Base-by-base conservation (phyloP, 306 rosid genomes). In the Vigna nakashimae region DNA sequence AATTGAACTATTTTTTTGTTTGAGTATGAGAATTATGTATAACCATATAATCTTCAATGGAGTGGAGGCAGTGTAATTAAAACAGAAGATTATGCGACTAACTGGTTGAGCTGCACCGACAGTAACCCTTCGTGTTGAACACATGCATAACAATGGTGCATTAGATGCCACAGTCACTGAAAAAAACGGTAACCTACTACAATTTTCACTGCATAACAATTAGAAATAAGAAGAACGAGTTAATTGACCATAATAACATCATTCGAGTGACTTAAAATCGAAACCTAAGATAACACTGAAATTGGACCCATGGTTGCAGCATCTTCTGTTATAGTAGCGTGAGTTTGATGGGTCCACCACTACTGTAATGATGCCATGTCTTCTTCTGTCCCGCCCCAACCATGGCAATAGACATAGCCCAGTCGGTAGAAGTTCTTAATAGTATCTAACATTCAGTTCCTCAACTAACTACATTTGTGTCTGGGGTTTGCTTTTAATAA, bases 41-140 rank as follows among this genome's bases (percentile, higher is more conserved):
- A 67, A 20, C 32, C 40, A 67, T 43, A 40, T 55, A 40, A 11
- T 18, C 18, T 38, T 32, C 28, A 64, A 36, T 17, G 40, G 11
- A 64, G 69, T 64, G 20, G n/a, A 17, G 6, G 17, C 57, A 55
- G 24, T 38, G 59, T 5, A 46, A 74, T 30, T 34, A 30, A 63
- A 16, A 15, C n/a, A 15, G 22, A 56, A 56, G 51, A 15, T 48
- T 67, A 66, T 49, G 14, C 28, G 22, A 30, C 2, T 53, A 26
- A 74, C 16, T 11, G 30, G 66, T 46, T 18, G 51, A 50, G 57
- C 42, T 38, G 75, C 62, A 67, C 86, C 80, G 80, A 78, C 80
- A 83, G 59, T 26, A 42, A 17, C 66, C 62, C 15, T 20, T 4
- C 18, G 36, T 58, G 58, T 40, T 34, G n/a, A 58, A 17, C 24